These are phyloP conservation scores for Mycena olivaceomarginata DNA, from an alignment of 768 basidiomycete genomes.

Conservation along the genomic window DNA sequence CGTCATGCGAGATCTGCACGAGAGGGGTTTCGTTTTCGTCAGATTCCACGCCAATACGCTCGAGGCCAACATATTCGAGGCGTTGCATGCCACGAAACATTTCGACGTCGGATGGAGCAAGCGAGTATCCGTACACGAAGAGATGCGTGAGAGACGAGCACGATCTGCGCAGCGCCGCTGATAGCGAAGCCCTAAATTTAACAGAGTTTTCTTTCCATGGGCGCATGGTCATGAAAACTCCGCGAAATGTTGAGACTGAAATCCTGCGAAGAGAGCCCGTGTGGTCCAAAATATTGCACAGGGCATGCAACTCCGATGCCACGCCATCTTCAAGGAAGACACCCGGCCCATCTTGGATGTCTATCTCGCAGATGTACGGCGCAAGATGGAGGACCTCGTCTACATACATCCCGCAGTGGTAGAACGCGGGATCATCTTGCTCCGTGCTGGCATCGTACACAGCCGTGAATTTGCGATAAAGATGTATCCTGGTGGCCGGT, in stretches of 20 bases:
- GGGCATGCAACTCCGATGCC: conserved; percentile 8
- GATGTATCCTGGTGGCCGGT: conserved; percentile 21
- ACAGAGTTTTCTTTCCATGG: not conserved
- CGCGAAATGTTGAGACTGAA: conserved; percentile 17
- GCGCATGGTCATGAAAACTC: not conserved
- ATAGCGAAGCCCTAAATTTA: conserved; percentile 9
- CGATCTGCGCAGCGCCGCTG: conserved; percentile 10
- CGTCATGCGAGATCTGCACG: not conserved
- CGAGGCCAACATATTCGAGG: conserved; percentile 31
- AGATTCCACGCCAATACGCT: not conserved
- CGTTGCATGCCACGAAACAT: conserved; percentile 20
- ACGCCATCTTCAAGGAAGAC: not conserved
- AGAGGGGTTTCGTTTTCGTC: not conserved
- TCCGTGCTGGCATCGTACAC: not conserved
- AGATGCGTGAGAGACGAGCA: conserved; percentile 26
- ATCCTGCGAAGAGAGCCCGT: conserved; percentile 9
- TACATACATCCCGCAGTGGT: conserved; percentile 2
- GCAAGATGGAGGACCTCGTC: conserved; percentile 16
- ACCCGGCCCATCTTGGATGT: conserved; percentile 10
- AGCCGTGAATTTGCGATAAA: conserved; percentile 17
- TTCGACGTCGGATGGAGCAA: conserved; percentile 13
- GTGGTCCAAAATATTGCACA: conserved; percentile 28
- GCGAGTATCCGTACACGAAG: conserved; percentile 22
- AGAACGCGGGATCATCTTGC: not conserved
- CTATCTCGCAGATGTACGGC: conserved; percentile 28